phyloP scores from a whole-genome alignment of 1,139 yeast species.

The Debaryomyces fabryi region DNA sequence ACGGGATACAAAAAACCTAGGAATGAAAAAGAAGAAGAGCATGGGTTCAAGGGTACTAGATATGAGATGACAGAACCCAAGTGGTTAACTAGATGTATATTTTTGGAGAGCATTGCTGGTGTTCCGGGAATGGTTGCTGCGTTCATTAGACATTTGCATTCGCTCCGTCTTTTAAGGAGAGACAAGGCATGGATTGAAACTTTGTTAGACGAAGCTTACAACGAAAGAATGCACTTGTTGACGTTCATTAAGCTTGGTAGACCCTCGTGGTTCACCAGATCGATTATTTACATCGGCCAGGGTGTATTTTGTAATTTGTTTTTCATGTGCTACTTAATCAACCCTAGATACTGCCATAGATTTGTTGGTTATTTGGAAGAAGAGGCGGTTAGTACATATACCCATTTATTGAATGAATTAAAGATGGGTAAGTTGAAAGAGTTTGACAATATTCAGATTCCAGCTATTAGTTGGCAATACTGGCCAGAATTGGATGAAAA shows the following conservation, averaged over 20 bases:
- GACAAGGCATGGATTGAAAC: slow-evolving; percentile 82
- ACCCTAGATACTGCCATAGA: slow-evolving; percentile 71
- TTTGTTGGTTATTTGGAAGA: slow-evolving; percentile 82
- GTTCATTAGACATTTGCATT: slow-evolving; percentile 65
- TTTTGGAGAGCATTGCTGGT: slow-evolving; percentile 75
- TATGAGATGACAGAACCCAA: slow-evolving; percentile 62
- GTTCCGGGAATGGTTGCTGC: slow-evolving; percentile 82
- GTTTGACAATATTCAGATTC: slow-evolving; percentile 48
- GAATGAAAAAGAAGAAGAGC: slow-evolving; percentile 30
- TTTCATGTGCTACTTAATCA: slow-evolving; percentile 59
- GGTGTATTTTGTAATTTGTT: slow-evolving; percentile 72
- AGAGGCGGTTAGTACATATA: slow-evolving; percentile 74
- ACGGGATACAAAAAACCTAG: slow-evolving; percentile 68
- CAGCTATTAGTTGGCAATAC: slow-evolving; percentile 63
- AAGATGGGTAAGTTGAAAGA: slow-evolving; percentile 54
- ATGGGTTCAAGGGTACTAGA: slow-evolving; percentile 47
- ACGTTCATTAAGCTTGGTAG: slow-evolving; percentile 68
- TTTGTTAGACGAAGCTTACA: slow-evolving; percentile 73
- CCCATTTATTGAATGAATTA: slow-evolving; percentile 60
- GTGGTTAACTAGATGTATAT: slow-evolving; percentile 71
- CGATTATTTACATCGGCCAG: slow-evolving; percentile 64
- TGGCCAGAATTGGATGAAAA: slow-evolving; percentile 56
- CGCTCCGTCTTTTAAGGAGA: slow-evolving; percentile 59
- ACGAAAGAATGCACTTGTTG: slow-evolving; percentile 76
- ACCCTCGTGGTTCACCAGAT: slow-evolving; percentile 63